Percentiles rank a stretch among this genome's conserved stretches.
Evolutionary conservation across 331 rosid genomes (phyloP).

Genomic region (Telfairia occidentalis): DNA sequence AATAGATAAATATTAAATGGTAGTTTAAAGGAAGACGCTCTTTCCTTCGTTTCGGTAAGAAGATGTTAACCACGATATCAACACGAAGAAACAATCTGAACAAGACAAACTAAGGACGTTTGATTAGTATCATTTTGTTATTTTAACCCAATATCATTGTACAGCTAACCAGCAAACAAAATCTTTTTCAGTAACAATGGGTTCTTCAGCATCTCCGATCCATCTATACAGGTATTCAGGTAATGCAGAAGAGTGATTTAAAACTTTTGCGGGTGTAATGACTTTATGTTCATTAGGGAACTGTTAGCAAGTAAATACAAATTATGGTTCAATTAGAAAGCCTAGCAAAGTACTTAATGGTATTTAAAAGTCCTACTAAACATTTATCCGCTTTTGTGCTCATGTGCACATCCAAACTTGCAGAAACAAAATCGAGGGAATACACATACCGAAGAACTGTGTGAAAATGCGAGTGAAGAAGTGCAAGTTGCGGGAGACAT

Average conservation of each 20-base stretch:
- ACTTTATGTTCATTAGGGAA: background rate
- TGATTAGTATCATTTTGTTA: background rate
- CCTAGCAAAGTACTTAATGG: background rate
- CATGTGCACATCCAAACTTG: background rate
- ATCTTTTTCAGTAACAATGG: background rate
- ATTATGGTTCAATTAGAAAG: background rate
- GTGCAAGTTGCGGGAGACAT: slow-evolving; percentile 81
- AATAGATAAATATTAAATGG: background rate
- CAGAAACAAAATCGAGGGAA: background rate
- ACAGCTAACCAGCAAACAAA: background rate
- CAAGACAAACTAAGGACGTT: background rate
- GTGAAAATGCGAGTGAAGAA: slow-evolving; percentile 97
- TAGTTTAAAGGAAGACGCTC: background rate
- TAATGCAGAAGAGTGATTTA: background rate
- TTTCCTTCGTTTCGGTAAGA: background rate
- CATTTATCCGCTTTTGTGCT: background rate
- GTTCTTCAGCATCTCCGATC: background rate
- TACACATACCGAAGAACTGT: slow-evolving; percentile 74
- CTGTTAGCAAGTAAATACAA: background rate
- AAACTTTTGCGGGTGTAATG: background rate
- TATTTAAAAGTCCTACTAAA: background rate
- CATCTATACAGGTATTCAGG: background rate
- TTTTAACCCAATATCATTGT: background rate
- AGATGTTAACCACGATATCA: background rate
- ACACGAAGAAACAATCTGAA: background rate